A percentile compares a stretch with the other conserved stretches of the same genome.
Evolutionary conservation across 495 filamentous ascomycete genomes (phyloP).

Genomic region (Monascus purpureus): DNA sequence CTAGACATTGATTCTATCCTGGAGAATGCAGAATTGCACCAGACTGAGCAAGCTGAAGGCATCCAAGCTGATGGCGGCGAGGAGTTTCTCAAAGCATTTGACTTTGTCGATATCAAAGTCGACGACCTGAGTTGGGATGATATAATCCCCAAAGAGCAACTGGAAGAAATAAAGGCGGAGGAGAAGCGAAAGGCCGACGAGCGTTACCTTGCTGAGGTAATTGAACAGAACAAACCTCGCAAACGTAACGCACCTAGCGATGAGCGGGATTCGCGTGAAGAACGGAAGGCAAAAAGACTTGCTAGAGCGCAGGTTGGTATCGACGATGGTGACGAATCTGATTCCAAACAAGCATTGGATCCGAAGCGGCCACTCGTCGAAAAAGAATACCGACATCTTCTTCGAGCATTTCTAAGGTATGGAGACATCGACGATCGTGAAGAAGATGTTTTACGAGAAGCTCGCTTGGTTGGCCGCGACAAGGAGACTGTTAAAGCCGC

Average conservation of each 20-base stretch:
- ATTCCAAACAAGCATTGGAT: slow-evolving; percentile 50
- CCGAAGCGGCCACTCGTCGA: slow-evolving; percentile 75
- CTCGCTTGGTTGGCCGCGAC: slow-evolving; percentile 69
- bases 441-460: slow-evolving; percentile 74
- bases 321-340: slow-evolving; percentile 45
- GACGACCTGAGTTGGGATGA: slow-evolving; percentile 91
- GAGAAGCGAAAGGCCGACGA: slow-evolving; percentile 75
- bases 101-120: slow-evolving; percentile 87
- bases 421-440: slow-evolving; percentile 76
- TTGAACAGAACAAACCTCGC: slow-evolving; percentile 76
- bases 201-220: slow-evolving; percentile 62
- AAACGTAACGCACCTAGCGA: slow-evolving; percentile 61
- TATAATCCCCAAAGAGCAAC: slow-evolving; percentile 88
- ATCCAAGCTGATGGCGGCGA: slow-evolving; percentile 85
- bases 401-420: slow-evolving; percentile 73
- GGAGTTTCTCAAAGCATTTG: slow-evolving; percentile 81
- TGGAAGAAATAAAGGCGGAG: slow-evolving; percentile 76
- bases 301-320: slow-evolving; percentile 57
- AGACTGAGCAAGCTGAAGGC: slow-evolving; percentile 79
- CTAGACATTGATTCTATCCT: slow-evolving; percentile 97
- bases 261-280: slow-evolving; percentile 59
- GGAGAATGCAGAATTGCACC: slow-evolving; percentile 87
- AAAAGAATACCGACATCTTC: slow-evolving; percentile 83
- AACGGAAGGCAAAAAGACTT: slow-evolving; percentile 85
- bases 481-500: slow-evolving; percentile 56